These are phyloP conservation scores for Daedaleopsis nitida DNA, from an alignment of 768 basidiomycete species.

Conservation along the genomic window DNA sequence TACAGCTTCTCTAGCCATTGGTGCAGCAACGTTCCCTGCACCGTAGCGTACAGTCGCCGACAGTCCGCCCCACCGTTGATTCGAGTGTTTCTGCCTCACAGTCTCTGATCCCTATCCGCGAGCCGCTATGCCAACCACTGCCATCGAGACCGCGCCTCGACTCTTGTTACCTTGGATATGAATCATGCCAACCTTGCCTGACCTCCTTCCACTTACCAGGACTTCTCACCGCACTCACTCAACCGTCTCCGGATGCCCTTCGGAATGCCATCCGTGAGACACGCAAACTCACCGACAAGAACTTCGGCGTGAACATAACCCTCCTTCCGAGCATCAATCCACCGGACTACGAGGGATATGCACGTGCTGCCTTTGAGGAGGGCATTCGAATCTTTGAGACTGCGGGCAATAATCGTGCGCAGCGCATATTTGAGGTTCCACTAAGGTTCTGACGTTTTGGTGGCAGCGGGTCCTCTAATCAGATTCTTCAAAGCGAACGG, in stretches of 20 bases:
- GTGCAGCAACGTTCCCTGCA: too few species aligned
- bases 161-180: not conserved
- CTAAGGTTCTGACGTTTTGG: not conserved
- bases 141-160: too few species aligned
- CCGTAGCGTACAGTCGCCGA: too few species aligned
- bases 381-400: conserved; percentile 91
- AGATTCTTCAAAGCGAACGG: conserved; percentile 77
- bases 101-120: too few species aligned
- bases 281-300: conserved; percentile 63
- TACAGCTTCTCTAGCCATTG: not conserved
- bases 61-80: too few species aligned
- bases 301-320: conserved; percentile 52
- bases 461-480: conserved; percentile 72
- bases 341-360: conserved; percentile 87
- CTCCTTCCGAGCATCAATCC: conserved; percentile 65
- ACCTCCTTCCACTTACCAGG: conserved; percentile 40
- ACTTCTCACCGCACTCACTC: conserved; percentile 85
- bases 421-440: not conserved
- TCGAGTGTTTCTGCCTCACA: not conserved
- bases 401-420: conserved; percentile 86
- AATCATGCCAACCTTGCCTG: not conserved
- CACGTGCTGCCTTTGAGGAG: conserved; percentile 80
- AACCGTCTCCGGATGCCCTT: conserved; percentile 82
- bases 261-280: conserved; percentile 81
- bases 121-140: too few species aligned